Evolutionary conservation across 768 basidiomycete genomes (phyloP).

Genomic region (Calocera cornea): DNA sequence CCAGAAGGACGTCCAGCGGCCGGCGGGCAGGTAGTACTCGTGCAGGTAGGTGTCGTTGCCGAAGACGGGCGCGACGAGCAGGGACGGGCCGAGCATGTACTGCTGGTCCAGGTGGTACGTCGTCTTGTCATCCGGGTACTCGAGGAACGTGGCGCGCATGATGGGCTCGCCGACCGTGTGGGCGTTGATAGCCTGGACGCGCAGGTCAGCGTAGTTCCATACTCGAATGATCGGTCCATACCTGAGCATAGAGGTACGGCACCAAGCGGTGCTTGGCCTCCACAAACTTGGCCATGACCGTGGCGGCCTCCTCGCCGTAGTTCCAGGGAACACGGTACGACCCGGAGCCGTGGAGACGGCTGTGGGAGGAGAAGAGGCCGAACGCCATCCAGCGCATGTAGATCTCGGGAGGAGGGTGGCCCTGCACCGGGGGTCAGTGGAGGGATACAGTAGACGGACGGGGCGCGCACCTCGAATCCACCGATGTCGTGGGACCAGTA

Average conservation of each 20-base stretch:
- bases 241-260: constrained; percentile 44
- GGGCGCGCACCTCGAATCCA: constrained; percentile 40
- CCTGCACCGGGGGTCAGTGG: constrained; percentile 25
- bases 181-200: constrained; percentile 22
- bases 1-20: constrained; percentile 21
- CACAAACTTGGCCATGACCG: constrained; percentile 33
- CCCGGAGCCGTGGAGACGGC: constrained; percentile 55
- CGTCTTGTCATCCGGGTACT: constrained; percentile 24
- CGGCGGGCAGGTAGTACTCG: constrained; percentile 22
- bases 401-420: constrained; percentile 51
- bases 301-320: constrained; percentile 43
- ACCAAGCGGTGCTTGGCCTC: constrained; percentile 56
- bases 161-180: constrained; percentile 22
- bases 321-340: constrained; percentile 68
- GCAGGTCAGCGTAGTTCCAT: background rate
- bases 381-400: constrained; percentile 69
- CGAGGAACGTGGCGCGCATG: constrained; percentile 24
- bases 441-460: background rate
- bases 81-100: constrained; percentile 24
- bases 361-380: constrained; percentile 63
- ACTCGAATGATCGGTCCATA: constrained; percentile 11
- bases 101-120: constrained; percentile 22
- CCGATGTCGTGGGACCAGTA: constrained; percentile 67
- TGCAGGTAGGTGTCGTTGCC: constrained; percentile 15
- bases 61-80: constrained; percentile 25